Evolutionary conservation across 2,329 filamentous ascomycete species (phyloP).

Genomic region (Thermoascus crustaceus): DNA sequence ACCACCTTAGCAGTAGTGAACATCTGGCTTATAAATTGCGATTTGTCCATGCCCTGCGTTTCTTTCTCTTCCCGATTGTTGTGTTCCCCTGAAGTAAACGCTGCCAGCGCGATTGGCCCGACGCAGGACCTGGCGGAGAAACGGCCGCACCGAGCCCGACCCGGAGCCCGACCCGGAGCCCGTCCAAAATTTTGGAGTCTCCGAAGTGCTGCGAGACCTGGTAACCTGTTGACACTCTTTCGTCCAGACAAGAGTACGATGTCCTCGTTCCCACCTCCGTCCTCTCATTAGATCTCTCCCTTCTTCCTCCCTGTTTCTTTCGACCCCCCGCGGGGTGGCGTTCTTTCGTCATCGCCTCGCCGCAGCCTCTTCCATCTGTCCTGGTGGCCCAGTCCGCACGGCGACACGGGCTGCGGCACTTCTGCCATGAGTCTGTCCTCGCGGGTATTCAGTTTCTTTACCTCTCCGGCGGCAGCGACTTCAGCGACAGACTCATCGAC

Average conservation of each 20-base stretch:
- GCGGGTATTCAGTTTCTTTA: constrained; percentile 44
- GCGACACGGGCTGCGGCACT: constrained; percentile 23
- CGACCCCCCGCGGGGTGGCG: constrained; percentile 11
- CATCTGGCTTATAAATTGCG: no score
- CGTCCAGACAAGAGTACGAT: background rate
- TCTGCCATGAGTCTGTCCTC: constrained; percentile 52
- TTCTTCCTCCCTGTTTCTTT: constrained; percentile 6
- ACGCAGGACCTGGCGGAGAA: constrained; percentile 3
- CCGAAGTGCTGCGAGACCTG: no score
- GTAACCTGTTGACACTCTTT: background rate
- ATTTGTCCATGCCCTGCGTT: no score
- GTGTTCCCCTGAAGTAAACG: no score
- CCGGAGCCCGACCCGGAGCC: constrained; percentile 1
- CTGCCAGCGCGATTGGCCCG: no score
- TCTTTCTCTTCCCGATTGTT: no score
- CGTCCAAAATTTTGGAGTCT: constrained; percentile 2
- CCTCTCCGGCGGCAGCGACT: constrained; percentile 31
- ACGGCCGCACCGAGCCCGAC: background rate
- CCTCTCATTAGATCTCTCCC: constrained; percentile 4
- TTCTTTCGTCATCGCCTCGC: constrained; percentile 8
- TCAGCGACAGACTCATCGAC: constrained; percentile 23
- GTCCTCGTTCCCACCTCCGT: background rate
- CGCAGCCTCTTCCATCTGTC: constrained; percentile 15
- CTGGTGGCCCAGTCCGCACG: constrained; percentile 21
- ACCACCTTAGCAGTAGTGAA: no score